phyloP scores from a whole-genome alignment of 78 protist species.

The Isochrysis galbana region DNA sequence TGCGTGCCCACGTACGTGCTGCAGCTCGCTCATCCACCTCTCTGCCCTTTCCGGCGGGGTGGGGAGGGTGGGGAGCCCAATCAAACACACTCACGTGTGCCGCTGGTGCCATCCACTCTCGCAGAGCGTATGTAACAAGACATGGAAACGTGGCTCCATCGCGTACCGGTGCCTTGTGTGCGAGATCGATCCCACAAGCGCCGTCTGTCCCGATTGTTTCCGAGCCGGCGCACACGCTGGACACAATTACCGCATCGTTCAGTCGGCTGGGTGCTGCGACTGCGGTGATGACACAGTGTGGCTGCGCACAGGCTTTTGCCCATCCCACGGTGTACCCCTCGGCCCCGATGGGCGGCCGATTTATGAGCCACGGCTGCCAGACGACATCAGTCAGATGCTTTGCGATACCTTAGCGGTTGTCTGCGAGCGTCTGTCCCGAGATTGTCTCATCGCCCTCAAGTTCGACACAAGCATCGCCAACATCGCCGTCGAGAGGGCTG shows the following conservation, averaged over 20 bases:
- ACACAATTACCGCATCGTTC: slow-evolving; percentile 22
- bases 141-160: slow-evolving; percentile 1
- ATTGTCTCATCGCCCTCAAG: not conserved
- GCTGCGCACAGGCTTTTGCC: not conserved
- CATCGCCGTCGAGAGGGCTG: not conserved
- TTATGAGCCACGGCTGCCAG: not conserved
- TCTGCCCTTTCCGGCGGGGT: too few species aligned
- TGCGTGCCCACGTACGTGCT: too few species aligned
- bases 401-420: too few species aligned
- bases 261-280: slow-evolving; percentile 13
- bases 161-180: slow-evolving; percentile 15
- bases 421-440: not conserved
- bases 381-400: not conserved
- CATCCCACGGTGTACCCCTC: not conserved
- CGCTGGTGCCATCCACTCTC: too few species aligned
- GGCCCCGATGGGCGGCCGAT: not conserved
- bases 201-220: slow-evolving; percentile 9
- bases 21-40: too few species aligned
- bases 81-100: too few species aligned
- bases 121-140: not conserved
- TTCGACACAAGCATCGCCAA: not conserved
- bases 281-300: not conserved
- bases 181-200: slow-evolving; percentile 1
- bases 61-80: too few species aligned
- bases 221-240: not conserved